phyloP scores from a whole-genome alignment of 1,284 basidiomycete species.

The Pseudozyma sp. region DNA sequence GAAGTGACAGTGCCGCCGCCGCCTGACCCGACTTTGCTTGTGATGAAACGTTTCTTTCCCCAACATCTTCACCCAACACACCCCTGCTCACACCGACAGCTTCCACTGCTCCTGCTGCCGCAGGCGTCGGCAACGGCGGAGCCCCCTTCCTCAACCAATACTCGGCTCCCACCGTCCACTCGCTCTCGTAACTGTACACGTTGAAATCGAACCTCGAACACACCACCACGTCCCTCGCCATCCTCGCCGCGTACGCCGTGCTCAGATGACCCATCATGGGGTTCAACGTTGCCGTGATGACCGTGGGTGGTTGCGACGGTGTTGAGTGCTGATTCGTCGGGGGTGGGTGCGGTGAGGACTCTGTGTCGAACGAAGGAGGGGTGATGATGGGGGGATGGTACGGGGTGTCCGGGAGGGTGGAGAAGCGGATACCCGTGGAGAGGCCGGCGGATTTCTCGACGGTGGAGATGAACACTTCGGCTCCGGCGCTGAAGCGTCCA shows the following conservation, averaged over 20 bases:
- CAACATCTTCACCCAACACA: background rate
- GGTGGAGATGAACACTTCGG: slow-evolving; percentile 91
- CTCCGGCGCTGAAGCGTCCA: slow-evolving; percentile 89
- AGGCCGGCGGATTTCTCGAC: slow-evolving; percentile 94
- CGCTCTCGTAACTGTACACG: slow-evolving; percentile 94
- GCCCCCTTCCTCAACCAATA: slow-evolving; percentile 49
- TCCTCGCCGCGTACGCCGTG: slow-evolving; percentile 87
- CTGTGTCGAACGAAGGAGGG: background rate
- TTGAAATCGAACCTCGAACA: slow-evolving; percentile 96
- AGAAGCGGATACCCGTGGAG: slow-evolving; percentile 91
- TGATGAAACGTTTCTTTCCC: background rate
- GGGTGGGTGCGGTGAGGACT: background rate
- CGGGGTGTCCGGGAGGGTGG: slow-evolving; percentile 81
- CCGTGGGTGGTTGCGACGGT: slow-evolving; percentile 78
- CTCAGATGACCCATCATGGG: slow-evolving; percentile 96
- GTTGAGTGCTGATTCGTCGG: slow-evolving; percentile 54
- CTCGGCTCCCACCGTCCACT: slow-evolving; percentile 81
- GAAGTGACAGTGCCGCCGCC: background rate
- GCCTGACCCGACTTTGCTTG: background rate
- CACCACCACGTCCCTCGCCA: slow-evolving; percentile 85
- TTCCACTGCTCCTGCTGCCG: background rate
- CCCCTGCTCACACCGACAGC: too few species aligned
- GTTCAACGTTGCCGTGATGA: slow-evolving; percentile 92
- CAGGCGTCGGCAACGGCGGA: background rate
- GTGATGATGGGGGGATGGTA: slow-evolving; percentile 5